These are phyloP conservation scores for Aphanocladium album DNA, from an alignment of 2,329 filamentous ascomycete species.

Conservation along the genomic window DNA sequence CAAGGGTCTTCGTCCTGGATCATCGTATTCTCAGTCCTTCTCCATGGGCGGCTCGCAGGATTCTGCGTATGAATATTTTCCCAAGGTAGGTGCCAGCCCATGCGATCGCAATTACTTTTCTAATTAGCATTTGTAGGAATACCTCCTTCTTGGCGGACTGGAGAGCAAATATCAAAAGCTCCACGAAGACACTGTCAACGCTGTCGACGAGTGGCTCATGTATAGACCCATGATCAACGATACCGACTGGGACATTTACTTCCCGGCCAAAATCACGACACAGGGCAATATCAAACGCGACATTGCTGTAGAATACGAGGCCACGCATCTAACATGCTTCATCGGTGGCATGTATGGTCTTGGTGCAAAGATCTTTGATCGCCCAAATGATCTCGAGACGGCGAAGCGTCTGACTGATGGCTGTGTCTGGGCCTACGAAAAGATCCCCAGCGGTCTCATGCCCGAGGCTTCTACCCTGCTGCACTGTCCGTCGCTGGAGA, in stretches of 20 bases:
- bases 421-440: constrained; percentile 65
- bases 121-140: constrained; percentile 48
- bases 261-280: constrained; percentile 59
- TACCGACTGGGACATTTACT: constrained; percentile 62
- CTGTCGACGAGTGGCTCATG: constrained; percentile 67
- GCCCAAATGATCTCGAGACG: constrained; percentile 56
- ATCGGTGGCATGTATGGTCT: constrained; percentile 66
- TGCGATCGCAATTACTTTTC: neutral
- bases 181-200: constrained; percentile 63
- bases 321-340: constrained; percentile 62
- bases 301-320: constrained; percentile 50
- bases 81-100: constrained; percentile 41
- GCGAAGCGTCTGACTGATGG: constrained; percentile 61
- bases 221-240: constrained; percentile 71
- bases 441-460: constrained; percentile 59
- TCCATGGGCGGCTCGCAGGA: constrained; percentile 63
- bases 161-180: constrained; percentile 67
- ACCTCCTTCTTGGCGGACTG: constrained; percentile 70
- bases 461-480: constrained; percentile 45
- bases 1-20: constrained; percentile 52
- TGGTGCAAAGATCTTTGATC: constrained; percentile 57
- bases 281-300: constrained; percentile 36
- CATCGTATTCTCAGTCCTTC: constrained; percentile 42
- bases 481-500: constrained; percentile 42
- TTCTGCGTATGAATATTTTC: constrained; percentile 68